Conservation (phyloP, 805 yeast species). For the Tetrapisispora pingtungensis region DNA sequence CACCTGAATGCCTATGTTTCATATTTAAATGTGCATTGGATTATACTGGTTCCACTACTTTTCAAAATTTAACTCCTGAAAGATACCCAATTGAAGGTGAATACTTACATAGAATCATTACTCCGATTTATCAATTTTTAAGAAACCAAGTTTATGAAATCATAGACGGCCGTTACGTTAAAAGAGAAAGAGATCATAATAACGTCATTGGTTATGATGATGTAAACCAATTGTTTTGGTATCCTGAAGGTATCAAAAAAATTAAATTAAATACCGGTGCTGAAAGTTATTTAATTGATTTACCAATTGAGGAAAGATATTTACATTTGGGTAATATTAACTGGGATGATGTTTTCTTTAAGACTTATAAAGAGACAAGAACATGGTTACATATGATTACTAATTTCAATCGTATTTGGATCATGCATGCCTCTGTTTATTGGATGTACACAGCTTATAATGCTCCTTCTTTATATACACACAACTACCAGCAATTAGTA, state of each 20-base stretch:
- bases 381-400: conserved; percentile 94
- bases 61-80: conserved; percentile 52
- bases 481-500: conserved; percentile 69
- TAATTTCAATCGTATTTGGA: conserved; percentile 97
- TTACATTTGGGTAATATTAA: conserved; percentile 79
- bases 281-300: conserved; percentile 81
- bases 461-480: conserved; percentile 84
- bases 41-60: conserved; percentile 75
- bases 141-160: conserved; percentile 76
- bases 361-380: conserved; percentile 90
- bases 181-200: conserved; percentile 79
- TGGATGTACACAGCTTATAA: conserved; percentile 95
- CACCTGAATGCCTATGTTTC: conserved; percentile 84
- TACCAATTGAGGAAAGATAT: conserved; percentile 83
- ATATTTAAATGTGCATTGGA: conserved; percentile 84
- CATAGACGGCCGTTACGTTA: conserved; percentile 68
- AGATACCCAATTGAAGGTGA: conserved; percentile 54
- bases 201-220: conserved; percentile 88
- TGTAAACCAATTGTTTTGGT: conserved; percentile 97
- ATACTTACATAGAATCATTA: conserved; percentile 79
- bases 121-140: conserved; percentile 75
- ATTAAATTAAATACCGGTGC: conserved; percentile 64
- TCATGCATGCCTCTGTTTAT: conserved; percentile 76
- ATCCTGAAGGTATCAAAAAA: conserved; percentile 95
- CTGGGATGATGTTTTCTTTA: conserved; percentile 87